These are phyloP conservation scores for Cenococcum geophilum DNA, from an alignment of 495 filamentous ascomycete genomes.

Conservation along the genomic window DNA sequence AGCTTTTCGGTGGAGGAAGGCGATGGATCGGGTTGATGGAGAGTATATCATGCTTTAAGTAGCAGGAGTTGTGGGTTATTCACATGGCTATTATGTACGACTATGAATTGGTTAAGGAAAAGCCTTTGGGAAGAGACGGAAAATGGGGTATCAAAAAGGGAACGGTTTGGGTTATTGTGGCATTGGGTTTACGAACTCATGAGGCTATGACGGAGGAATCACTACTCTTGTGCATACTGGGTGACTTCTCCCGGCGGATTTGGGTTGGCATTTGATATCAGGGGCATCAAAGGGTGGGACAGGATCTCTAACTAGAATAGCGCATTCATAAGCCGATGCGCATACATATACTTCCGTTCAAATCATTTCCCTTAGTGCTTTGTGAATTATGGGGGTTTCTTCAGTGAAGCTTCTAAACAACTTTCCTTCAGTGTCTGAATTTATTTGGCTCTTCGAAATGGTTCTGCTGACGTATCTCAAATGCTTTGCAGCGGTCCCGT, in stretches of 20 bases:
- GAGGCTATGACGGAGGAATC: neutral
- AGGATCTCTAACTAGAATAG: neutral
- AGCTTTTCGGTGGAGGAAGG: slow-evolving; percentile 70
- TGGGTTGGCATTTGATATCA: neutral
- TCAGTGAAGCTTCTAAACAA: no score
- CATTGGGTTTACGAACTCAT: neutral
- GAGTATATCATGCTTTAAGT: slow-evolving; percentile 81
- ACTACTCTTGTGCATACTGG: neutral
- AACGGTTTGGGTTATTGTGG: neutral
- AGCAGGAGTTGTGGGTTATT: no score
- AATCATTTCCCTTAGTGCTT: no score
- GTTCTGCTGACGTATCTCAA: no score
- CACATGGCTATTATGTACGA: no score
- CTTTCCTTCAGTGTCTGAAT: no score
- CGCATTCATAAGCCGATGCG: neutral
- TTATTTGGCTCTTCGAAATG: no score
- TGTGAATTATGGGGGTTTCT: no score
- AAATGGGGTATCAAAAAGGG: neutral
- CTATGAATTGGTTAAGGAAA: neutral
- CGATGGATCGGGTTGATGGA: slow-evolving; percentile 68
- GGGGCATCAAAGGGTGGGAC: neutral
- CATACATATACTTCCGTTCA: no score
- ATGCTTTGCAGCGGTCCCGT: no score
- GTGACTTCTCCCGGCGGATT: neutral
- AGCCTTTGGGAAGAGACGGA: neutral